Percentiles rank a stretch among this genome's conserved stretches.
Evolutionary conservation across 441 rosid species (phyloP).

Genomic region (Brassica hybrid): DNA sequence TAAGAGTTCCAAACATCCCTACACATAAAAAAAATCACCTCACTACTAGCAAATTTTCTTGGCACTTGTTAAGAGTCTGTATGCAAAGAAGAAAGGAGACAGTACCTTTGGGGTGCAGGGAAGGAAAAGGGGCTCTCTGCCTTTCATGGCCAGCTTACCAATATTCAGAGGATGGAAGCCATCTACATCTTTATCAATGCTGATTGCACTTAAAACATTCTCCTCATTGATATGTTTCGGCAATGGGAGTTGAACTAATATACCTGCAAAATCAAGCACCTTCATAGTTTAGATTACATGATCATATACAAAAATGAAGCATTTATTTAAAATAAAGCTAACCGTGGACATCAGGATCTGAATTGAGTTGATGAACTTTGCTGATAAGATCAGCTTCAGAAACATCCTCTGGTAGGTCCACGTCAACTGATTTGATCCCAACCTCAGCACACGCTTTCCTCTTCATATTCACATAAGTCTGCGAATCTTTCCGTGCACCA

Average conservation of each 20-base stretch:
- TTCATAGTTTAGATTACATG: background rate
- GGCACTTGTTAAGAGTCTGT: no score
- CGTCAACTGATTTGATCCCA: constrained; percentile 78
- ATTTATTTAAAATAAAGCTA: no score
- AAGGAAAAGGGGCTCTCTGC: constrained; percentile 86
- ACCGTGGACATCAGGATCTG: constrained; percentile 83
- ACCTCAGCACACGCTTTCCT: constrained; percentile 94
- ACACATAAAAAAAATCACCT: constrained; percentile 15
- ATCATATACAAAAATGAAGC: background rate
- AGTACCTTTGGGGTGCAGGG: constrained; percentile 96
- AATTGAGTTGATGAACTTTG: constrained; percentile 84
- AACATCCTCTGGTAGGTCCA: constrained; percentile 80
- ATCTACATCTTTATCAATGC: constrained; percentile 85
- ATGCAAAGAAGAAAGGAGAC: background rate
- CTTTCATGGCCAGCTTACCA: constrained; percentile 98
- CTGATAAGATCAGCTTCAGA: constrained; percentile 68
- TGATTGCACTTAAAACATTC: constrained; percentile 77
- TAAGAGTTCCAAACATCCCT: constrained; percentile 93
- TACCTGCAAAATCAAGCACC: constrained; percentile 52
- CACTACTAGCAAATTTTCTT: background rate
- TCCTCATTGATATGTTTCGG: constrained; percentile 90
- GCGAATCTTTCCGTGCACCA: constrained; percentile 80
- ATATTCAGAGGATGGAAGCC: constrained; percentile 98
- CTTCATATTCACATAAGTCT: constrained; percentile 87
- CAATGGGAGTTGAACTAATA: constrained; percentile 90